Evolutionary conservation across 306 rosid genomes (phyloP).

Genomic region (Cercis canadensis): DNA sequence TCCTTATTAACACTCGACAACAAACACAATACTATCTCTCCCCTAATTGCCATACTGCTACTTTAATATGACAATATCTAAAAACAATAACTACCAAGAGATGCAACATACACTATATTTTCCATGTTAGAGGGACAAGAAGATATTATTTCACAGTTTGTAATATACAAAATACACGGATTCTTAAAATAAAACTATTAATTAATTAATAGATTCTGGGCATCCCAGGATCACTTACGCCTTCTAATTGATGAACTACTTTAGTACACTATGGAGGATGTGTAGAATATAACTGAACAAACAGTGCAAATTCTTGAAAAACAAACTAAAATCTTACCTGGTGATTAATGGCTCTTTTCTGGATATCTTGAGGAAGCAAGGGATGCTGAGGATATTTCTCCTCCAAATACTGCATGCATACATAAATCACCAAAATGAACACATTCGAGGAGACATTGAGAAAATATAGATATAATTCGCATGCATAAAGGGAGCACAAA

Average conservation of each 20-base stretch:
- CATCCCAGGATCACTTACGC: too few relatives aligned
- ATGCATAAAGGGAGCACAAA: background rate
- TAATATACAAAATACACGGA: background rate
- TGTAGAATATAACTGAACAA: background rate
- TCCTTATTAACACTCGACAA: background rate
- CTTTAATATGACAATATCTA: background rate
- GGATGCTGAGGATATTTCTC: constrained; percentile 82
- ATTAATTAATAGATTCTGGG: too few relatives aligned
- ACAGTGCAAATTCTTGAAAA: background rate
- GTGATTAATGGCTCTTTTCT: constrained; percentile 66
- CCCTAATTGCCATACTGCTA: background rate
- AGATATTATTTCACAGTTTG: background rate
- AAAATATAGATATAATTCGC: background rate
- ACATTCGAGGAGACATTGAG: background rate
- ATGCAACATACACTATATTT: background rate
- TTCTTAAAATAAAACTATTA: too few relatives aligned
- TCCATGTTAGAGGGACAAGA: background rate
- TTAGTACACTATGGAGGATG: background rate
- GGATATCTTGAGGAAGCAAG: constrained; percentile 67
- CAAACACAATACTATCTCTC: background rate
- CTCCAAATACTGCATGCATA: constrained; percentile 67
- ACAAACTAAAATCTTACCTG: constrained; percentile 53
- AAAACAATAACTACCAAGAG: background rate
- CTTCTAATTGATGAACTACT: background rate
- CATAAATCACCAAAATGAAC: background rate